Percentiles rank a stretch among this genome's conserved stretches.
Conservation (phyloP, 768 basidiomycete genomes). For the Leucosporidium yakuticum region DNA sequence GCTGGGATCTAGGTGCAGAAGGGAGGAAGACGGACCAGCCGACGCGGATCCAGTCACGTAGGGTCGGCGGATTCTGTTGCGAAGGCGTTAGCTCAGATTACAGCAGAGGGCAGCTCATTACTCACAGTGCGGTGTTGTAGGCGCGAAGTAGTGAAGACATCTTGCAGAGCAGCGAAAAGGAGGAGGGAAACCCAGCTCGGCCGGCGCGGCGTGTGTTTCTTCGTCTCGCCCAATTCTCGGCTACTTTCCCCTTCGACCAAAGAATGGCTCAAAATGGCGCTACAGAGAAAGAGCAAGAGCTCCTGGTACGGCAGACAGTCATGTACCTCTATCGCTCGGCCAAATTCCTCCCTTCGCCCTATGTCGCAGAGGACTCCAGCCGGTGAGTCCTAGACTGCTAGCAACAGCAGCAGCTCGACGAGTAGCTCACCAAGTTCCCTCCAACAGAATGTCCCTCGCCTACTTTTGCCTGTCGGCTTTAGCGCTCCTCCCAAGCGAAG, state of each 20-base stretch:
- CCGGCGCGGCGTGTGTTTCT: too few relatives aligned
- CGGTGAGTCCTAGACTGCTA: constrained; percentile 50
- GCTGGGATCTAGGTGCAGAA: not conserved
- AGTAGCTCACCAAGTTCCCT: not conserved
- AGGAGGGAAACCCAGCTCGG: not conserved
- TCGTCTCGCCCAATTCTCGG: too few relatives aligned
- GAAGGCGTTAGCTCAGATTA: not conserved
- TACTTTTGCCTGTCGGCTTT: constrained; percentile 85
- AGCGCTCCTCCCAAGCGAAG: constrained; percentile 56
- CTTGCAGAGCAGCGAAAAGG: not conserved
- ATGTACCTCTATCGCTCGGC: constrained; percentile 53
- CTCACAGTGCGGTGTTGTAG: constrained; percentile 29
- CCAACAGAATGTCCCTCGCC: constrained; percentile 64
- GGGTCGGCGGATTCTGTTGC: constrained; percentile 12
- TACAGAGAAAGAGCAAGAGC: too few relatives aligned
- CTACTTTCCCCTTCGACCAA: too few relatives aligned
- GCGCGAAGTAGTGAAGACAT: constrained; percentile 27
- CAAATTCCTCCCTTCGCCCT: constrained; percentile 61
- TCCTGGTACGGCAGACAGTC: constrained; percentile 25
- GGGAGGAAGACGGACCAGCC: constrained; percentile 13
- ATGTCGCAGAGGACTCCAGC: constrained; percentile 65
- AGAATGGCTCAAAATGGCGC: too few relatives aligned
- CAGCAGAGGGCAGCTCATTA: not conserved
- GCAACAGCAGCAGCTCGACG: not conserved
- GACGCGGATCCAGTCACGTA: constrained; percentile 22